Evolutionary conservation across 805 yeast genomes (phyloP), one percentile per base, ranked within the genome.

Genomic region (Hyphopichia homilentoma): DNA sequence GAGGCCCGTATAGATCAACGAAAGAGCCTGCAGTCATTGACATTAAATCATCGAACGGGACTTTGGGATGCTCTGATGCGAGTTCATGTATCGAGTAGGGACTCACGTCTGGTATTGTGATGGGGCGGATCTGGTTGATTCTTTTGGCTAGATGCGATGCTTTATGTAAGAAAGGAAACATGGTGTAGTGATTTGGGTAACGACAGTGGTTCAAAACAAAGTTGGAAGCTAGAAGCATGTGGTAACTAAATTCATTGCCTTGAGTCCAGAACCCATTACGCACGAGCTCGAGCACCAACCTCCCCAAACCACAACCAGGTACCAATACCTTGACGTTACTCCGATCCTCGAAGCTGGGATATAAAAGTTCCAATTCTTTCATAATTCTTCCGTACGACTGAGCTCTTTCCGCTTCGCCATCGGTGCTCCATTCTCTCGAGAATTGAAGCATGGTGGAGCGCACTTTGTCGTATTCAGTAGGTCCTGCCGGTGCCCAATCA

Each of bases 21-120:
- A 84, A 84, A 0, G 84, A 78, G 0, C 93, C 93, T 0, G 87
- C 78, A 1, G 78, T 70, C 72, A 83, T 81, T 0, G 84, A 74
- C 83, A 84, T 75, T 28, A 76, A 52, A 5, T 76, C 77, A 9
- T 50, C 62, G 21, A 67, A 68, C 0, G 68, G 67, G 2, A 75
- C 61, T 0, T 42, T 33, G 0, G 76, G 75, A 30, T 65, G 45
- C 8, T 53, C 40, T 1, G 32, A 33, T 18, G 59, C 56, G 7
- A 69, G 33, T 6, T 44, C 39, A 13, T 46, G 43, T 11, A 68
- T 59, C 13, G 59, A 59, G 3, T 58, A 44, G 1, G 80, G 74
- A 28, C 64, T 61, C 22, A 61, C 55, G 44, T 79, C 82, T 0
- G 85, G 85, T 8, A 80, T 45, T 20, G 52, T 57, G 1, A 77